These are phyloP conservation scores for Chaetomium sp. DNA, from an alignment of 2,329 filamentous ascomycete species.

Conservation along the genomic window DNA sequence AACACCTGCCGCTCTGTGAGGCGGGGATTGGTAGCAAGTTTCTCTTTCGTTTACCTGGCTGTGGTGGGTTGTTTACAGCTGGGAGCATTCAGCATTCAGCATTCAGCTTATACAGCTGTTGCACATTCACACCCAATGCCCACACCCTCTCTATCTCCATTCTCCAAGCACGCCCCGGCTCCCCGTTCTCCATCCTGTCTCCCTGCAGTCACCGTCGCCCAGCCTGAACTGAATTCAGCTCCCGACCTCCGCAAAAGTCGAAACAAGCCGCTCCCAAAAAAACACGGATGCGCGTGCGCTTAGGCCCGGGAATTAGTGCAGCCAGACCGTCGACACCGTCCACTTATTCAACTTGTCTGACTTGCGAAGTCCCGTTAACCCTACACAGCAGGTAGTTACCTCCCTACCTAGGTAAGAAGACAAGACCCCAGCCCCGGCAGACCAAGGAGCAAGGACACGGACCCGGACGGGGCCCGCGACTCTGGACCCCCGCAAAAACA, in stretches of 20 bases:
- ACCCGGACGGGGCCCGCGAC: slow-evolving; percentile 22
- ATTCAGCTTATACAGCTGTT: background rate
- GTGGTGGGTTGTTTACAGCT: background rate
- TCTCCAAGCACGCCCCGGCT: slow-evolving; percentile 16
- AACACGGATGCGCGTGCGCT: background rate
- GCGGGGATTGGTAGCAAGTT: background rate
- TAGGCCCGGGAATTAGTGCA: background rate
- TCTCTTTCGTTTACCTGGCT: background rate
- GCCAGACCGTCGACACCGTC: background rate
- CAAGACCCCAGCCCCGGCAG: background rate
- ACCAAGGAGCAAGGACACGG: background rate
- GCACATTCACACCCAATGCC: slow-evolving; percentile 15
- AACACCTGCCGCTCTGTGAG: background rate
- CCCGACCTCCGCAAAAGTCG: background rate
- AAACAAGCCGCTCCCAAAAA: background rate
- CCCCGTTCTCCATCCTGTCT: slow-evolving; percentile 10
- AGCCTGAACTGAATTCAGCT: background rate
- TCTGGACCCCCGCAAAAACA: slow-evolving; percentile 30
- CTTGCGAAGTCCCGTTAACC: background rate
- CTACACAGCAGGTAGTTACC: background rate
- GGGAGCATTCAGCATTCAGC: background rate
- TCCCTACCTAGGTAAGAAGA: too few species aligned
- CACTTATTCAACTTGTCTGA: background rate
- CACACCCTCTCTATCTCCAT: slow-evolving; percentile 1
- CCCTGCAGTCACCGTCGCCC: background rate